phyloP scores from a whole-genome alignment of 1,284 basidiomycete species.

The Golubevia sp. region DNA sequence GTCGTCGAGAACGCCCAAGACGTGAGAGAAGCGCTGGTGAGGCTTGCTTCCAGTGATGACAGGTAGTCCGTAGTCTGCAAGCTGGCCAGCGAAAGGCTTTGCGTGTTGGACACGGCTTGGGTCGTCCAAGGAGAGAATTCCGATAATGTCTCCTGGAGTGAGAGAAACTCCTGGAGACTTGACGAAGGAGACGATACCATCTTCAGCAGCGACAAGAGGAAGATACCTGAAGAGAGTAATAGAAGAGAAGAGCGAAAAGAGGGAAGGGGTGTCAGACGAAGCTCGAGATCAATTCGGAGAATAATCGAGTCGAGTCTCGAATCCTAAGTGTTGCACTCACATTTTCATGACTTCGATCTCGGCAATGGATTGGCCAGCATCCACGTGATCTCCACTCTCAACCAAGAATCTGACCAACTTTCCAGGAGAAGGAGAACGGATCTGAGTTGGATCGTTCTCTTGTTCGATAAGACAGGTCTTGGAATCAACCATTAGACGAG shows the following conservation, averaged over 20 bases:
- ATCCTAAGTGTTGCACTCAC: too few species aligned
- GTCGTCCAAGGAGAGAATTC: slow-evolving; percentile 95
- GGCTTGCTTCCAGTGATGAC: slow-evolving; percentile 87
- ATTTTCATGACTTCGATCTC: slow-evolving; percentile 76
- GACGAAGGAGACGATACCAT: slow-evolving; percentile 80
- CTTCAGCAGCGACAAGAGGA: slow-evolving; percentile 84
- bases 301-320: too few species aligned
- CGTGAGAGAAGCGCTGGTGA: slow-evolving; percentile 81
- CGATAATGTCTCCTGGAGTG: slow-evolving; percentile 96
- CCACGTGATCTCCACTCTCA: slow-evolving; percentile 95
- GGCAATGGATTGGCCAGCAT: slow-evolving; percentile 93
- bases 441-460: slow-evolving; percentile 98
- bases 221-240: slow-evolving; percentile 27
- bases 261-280: too few species aligned
- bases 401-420: slow-evolving; percentile 94
- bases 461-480: slow-evolving; percentile 99
- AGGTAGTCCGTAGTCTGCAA: slow-evolving; percentile 70
- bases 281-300: too few species aligned
- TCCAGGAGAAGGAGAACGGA: slow-evolving; percentile 92
- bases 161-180: slow-evolving; percentile 97
- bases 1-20: slow-evolving; percentile 81
- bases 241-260: too few species aligned
- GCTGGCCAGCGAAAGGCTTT: slow-evolving; percentile 93
- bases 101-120: slow-evolving; percentile 96
- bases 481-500: slow-evolving; percentile 83